Base-by-base conservation (phyloP, 78 protist genomes). In the Dictyostelium capitatum region DNA sequence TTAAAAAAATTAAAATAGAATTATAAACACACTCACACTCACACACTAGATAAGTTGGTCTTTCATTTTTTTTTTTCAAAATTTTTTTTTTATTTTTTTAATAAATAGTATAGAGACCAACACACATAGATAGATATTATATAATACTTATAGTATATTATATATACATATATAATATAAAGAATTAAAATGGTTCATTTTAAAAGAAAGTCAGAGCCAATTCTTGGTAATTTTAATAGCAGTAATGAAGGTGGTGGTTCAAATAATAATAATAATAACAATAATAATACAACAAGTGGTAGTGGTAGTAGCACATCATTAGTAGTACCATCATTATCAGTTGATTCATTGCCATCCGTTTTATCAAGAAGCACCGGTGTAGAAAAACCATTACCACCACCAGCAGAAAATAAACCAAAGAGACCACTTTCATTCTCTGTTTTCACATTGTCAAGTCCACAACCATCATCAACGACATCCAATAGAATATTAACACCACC, bases 401-500 rank as follows among this genome's bases (percentile, higher is more conserved):
- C 90, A 65, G n/a, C 32, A 14, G 77, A 70, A 28, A 65, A 50
- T 8, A 82, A 82, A 82, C 90, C 90, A 25, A 82, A 82, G 43
- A 82, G 90, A 69, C 90, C 90, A 30, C 51, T 82, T 5, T 82
- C 90, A 53, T 46, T 82, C 9, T 72, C 90, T 19, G 46, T 69
- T 0, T 25, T 14, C 11, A 54, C 56, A 19, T 6, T 80, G 5
- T 32, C 87, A 62, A 74, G 77, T 10, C 73, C 75, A 37, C 50
- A 37, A 37, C 54, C 54, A 41, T 10, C 11, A 37, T 4, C 53
- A 11, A 30, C 87, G 25, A 23, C 12, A 80, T 25, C 73, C 0
- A 14, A 56, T 12, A 25, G 65, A 62, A 30, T 46, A 20, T 25
- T 19, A 9, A 25, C 70, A 23, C 41, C 67, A 25, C 48, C 69